These are phyloP conservation scores for Kalmusia sp. DNA, from an alignment of 2,329 filamentous ascomycete species.

Conservation along the genomic window DNA sequence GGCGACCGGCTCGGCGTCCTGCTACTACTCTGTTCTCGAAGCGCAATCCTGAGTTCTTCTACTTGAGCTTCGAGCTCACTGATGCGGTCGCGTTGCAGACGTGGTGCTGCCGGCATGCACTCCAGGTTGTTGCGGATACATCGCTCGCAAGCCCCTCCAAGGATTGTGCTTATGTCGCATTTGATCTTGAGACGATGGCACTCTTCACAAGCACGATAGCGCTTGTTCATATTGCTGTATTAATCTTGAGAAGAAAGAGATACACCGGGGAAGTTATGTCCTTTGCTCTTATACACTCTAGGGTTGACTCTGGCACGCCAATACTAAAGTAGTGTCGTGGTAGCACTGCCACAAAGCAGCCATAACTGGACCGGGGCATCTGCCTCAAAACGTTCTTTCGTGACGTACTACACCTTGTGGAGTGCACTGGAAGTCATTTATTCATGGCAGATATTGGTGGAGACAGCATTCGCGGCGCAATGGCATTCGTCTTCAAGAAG, in stretches of 20 bases:
- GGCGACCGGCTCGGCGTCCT: conserved; percentile 26
- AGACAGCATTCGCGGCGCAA: no score
- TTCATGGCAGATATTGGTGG: no score
- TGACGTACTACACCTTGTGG: no score
- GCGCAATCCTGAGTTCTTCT: conserved; percentile 24
- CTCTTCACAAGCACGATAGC: conserved; percentile 34
- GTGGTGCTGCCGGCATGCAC: conserved; percentile 32
- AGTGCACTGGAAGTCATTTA: no score
- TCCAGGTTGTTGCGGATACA: conserved; percentile 31
- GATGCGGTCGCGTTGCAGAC: conserved; percentile 36
- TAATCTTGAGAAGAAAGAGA: not conserved
- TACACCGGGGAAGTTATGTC: no score
- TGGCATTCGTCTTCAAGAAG: no score
- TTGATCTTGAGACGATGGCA: conserved; percentile 40
- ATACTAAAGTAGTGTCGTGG: no score
- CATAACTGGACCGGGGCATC: no score
- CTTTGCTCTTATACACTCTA: no score
- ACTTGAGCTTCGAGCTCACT: conserved; percentile 34
- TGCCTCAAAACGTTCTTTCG: no score
- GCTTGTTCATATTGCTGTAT: conserved; percentile 24
- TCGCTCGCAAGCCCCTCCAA: conserved; percentile 25
- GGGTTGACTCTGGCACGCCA: no score
- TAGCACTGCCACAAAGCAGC: no score
- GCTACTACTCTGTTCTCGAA: conserved; percentile 25
- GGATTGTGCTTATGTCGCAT: conserved; percentile 29